A percentile compares a stretch with the other conserved stretches of the same genome.
Conservation (phyloP, 192 early-diverging fungal genomes). For the Podila minutissima region DNA sequence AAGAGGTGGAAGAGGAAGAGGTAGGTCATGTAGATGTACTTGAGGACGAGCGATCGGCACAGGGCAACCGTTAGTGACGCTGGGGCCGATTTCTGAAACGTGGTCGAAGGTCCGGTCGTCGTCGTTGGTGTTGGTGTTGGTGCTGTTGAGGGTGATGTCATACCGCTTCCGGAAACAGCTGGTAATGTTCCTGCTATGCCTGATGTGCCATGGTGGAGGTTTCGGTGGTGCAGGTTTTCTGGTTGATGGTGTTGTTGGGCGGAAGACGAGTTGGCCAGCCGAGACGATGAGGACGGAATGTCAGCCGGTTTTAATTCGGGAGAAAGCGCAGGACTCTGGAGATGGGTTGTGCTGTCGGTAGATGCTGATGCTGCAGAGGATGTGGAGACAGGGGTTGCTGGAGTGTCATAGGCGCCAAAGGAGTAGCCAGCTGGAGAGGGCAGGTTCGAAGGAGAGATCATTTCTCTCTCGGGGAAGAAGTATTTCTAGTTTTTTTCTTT, state of each 20-base stretch:
- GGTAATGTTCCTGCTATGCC: background rate
- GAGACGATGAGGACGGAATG: too few species aligned
- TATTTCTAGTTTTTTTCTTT: background rate
- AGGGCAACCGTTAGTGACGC: conserved; percentile 38
- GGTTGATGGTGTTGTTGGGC: too few species aligned
- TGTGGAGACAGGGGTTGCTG: background rate
- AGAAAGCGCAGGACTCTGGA: background rate
- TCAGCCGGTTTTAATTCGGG: too few species aligned
- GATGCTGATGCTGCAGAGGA: background rate
- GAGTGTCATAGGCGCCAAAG: conserved; percentile 35
- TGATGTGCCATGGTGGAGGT: background rate
- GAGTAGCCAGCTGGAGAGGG: conserved; percentile 46
- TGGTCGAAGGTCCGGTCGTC: conserved; percentile 12
- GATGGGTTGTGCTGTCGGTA: background rate
- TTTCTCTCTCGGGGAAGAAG: conserved; percentile 11
- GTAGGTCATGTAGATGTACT: conserved; percentile 45
- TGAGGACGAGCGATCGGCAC: conserved; percentile 39
- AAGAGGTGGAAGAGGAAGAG: conserved; percentile 27
- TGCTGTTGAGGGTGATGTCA: background rate
- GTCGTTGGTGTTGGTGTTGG: background rate
- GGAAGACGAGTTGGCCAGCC: too few species aligned
- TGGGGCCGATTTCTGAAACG: conserved; percentile 15
- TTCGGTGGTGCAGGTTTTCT: background rate
- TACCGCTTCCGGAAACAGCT: background rate
- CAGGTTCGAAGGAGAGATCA: conserved; percentile 46